phyloP scores from a whole-genome alignment of 208 protist species.

The Crithidia expoeki region DNA sequence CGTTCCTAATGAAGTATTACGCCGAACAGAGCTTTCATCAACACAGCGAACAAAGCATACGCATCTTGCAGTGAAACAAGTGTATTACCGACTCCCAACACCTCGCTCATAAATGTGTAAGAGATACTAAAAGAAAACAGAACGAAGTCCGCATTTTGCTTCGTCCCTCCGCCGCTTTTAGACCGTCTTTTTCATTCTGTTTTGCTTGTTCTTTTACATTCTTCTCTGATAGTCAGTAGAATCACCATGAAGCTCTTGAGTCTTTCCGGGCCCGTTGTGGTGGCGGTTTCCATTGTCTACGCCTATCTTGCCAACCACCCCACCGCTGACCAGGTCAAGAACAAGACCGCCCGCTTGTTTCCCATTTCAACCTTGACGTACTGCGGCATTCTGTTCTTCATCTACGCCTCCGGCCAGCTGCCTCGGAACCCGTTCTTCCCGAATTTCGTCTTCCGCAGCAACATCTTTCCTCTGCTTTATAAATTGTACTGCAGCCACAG shows the following conservation, averaged over 20 bases:
- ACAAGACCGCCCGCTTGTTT: constrained; percentile 20
- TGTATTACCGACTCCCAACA: no score
- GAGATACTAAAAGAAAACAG: no score
- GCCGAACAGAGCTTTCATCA: no score
- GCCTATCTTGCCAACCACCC: constrained; percentile 36
- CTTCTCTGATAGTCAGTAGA: background rate
- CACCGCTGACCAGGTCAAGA: constrained; percentile 7
- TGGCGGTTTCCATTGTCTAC: constrained; percentile 40
- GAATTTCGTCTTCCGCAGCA: constrained; percentile 42
- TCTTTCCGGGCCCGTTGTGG: constrained; percentile 21
- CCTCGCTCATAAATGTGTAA: no score
- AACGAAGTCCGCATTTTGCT: no score
- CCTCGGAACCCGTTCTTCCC: constrained; percentile 71
- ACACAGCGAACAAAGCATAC: no score
- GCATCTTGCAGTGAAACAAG: no score
- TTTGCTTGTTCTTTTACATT: constrained; percentile 4
- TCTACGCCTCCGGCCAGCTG: constrained; percentile 52
- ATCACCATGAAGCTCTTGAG: constrained; percentile 7
- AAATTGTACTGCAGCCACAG: constrained; percentile 67
- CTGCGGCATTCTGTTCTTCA: constrained; percentile 28
- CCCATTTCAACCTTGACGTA: constrained; percentile 29
- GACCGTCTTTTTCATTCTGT: no score
- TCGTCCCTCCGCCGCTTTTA: no score
- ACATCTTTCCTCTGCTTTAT: constrained; percentile 79
- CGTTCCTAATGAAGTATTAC: no score